Evolutionary conservation across 2,329 filamentous ascomycete species (phyloP), one percentile per base, ranked within the genome.

Genomic region (Aquanectria penicillioides): DNA sequence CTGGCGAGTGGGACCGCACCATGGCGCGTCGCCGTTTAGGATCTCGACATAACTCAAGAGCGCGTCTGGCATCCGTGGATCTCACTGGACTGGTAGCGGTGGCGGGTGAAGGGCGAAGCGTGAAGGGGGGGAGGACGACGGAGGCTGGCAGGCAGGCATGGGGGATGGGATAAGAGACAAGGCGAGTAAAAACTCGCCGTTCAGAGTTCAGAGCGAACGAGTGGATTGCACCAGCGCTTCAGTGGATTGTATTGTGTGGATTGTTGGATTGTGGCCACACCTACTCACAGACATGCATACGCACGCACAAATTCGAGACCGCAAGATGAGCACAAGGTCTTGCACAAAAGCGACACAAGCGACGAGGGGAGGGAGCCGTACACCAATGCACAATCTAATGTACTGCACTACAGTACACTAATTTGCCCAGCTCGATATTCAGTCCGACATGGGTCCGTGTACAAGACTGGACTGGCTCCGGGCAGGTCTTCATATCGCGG

Each of bases 361-460:
- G 49, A 54, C 41, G 48, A n/a, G n/a, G n/a, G n/a, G 55, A 37
- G 23, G 53, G 37, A 33, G 28, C 44, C 37, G 33, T 33, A 56
- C 52, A 56, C 43, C 23, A 48, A 37, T 47, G 37, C 53, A 44
- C 36, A n/a, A n/a, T n/a, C n/a, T 34, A 23, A 26, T 44, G 34
- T 33, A 37, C 52, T 64, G 66, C 50, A 52, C 55, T 67, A 68
- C 64, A 47, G 53, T 68, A 68, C 61, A 62, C 69, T 68, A 57
- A 67, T 68, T 62, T 64, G 64, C 65, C 57, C 65, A 69, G 67
- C 67, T 69, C 61, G 65, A 56, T 65, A 65, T 67, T 69, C 67
- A 69, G 67, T 69, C 67, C 63, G 61, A 52, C 67, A 69, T 68
- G 67, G 67, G 63, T 68, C 55, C 60, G 61, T 59, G 58, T 57